Evolutionary conservation across 2,329 filamentous ascomycete species (phyloP).

Genomic region (Colletotrichum gigasporum): DNA sequence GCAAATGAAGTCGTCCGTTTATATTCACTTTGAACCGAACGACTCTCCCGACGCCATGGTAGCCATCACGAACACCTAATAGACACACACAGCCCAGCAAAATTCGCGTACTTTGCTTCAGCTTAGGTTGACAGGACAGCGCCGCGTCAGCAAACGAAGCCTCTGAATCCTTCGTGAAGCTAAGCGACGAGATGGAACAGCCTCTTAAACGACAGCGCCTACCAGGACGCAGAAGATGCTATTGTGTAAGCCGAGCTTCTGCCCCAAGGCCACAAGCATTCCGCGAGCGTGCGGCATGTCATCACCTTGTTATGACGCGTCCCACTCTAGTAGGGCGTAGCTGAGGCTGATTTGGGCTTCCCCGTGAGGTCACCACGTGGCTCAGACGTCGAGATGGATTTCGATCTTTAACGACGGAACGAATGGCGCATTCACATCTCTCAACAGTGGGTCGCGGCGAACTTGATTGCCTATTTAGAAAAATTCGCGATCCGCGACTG

Average conservation of each 20-base stretch:
- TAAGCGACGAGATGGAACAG: neutral
- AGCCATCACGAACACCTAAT: neutral
- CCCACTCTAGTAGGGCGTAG: neutral
- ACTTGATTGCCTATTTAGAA: neutral
- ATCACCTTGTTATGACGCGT: neutral
- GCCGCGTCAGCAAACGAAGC: constrained; percentile 11
- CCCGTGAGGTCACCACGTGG: neutral
- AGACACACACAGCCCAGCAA: constrained; percentile 2
- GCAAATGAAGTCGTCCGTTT: constrained; percentile 7
- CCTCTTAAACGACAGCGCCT: no score
- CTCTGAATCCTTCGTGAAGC: neutral
- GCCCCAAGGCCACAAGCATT: neutral
- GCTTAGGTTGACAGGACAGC: neutral
- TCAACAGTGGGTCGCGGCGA: neutral
- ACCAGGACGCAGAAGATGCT: no score
- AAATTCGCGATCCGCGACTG: neutral
- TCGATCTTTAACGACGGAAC: neutral
- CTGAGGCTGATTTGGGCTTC: neutral
- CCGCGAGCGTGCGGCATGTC: neutral
- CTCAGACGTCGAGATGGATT: neutral
- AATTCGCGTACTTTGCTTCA: neutral
- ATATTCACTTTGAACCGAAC: neutral
- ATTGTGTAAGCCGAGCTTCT: no score
- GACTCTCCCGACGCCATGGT: neutral
- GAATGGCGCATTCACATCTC: neutral